Evolutionary conservation across 2,329 filamentous ascomycete genomes (phyloP).

Genomic region (Aspergillus neotritici): DNA sequence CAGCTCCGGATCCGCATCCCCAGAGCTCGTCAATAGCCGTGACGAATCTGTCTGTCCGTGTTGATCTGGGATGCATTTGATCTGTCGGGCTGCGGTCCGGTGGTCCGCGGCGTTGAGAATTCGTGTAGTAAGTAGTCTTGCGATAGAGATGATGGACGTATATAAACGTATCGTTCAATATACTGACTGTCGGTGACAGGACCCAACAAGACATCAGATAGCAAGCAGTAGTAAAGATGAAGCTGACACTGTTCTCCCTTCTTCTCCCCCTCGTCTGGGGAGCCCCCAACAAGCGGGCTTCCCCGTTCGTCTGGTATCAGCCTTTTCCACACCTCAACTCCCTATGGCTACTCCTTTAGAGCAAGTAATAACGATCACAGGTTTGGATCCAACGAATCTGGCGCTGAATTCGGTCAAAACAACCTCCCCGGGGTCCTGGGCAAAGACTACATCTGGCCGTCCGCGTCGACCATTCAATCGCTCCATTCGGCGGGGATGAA

Average conservation of each 20-base stretch:
- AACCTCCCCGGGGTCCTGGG: conserved; percentile 52
- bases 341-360: neutral
- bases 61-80: too few relatives aligned
- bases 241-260: conserved; percentile 3
- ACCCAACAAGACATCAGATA: neutral
- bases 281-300: conserved; percentile 10
- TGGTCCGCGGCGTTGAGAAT: too few relatives aligned
- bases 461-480: conserved; percentile 46
- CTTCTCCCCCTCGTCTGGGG: conserved; percentile 5
- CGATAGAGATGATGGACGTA: too few relatives aligned
- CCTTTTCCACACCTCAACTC: neutral
- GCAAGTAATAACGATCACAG: conserved; percentile 11
- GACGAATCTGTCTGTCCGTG: too few relatives aligned
- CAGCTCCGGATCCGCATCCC: too few relatives aligned
- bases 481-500: conserved; percentile 52
- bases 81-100: too few relatives aligned
- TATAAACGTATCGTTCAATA: neutral
- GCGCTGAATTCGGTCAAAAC: conserved; percentile 60
- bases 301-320: conserved; percentile 7
- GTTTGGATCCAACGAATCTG: conserved; percentile 52
- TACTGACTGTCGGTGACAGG: neutral
- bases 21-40: too few relatives aligned
- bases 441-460: conserved; percentile 60
- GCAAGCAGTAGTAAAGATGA: conserved; percentile 3
- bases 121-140: too few relatives aligned